These are phyloP conservation scores for Arabidopsis suecica DNA, from an alignment of 345 rosid genomes.

Conservation along the genomic window DNA sequence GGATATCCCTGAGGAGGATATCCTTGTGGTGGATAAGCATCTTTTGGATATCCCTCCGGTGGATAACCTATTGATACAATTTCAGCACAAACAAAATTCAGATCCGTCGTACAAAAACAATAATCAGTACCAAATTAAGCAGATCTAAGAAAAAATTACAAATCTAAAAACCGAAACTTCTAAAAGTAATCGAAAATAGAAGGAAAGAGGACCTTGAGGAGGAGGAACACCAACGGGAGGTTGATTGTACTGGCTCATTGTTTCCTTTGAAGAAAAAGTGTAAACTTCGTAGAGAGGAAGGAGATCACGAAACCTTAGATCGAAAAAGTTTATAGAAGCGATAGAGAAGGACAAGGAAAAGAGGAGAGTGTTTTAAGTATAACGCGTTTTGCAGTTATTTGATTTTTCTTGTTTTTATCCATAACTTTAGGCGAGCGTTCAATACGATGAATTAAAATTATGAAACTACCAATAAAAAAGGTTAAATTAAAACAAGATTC, in stretches of 20 bases:
- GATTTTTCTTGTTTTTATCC: neutral
- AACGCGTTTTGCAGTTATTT: conserved; percentile 41
- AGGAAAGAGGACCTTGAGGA: conserved; percentile 65
- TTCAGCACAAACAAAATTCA: conserved; percentile 11
- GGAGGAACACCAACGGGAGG: conserved; percentile 95
- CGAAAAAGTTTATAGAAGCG: conserved; percentile 11
- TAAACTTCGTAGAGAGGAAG: neutral
- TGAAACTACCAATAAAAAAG: too few species aligned
- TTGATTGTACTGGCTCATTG: conserved; percentile 88
- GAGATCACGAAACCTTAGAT: conserved; percentile 38
- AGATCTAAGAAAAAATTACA: conserved; percentile 23
- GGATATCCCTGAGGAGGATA: conserved; percentile 79
- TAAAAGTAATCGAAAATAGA: neutral
- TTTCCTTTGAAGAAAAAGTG: neutral
- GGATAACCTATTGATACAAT: conserved; percentile 68
- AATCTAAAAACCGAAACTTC: neutral
- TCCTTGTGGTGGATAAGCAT: conserved; percentile 54
- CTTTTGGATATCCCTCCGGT: conserved; percentile 79
- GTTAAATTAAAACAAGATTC: neutral
- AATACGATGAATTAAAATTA: neutral
- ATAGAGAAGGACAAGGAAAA: neutral
- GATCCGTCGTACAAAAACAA: conserved; percentile 35
- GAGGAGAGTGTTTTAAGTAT: conserved; percentile 27
- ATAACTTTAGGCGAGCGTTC: neutral
- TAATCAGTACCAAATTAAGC: neutral